A percentile compares a stretch with the other conserved stretches of the same genome.
Evolutionary conservation across 495 filamentous ascomycete genomes (phyloP).

Genomic region (Arthonia radiata): DNA sequence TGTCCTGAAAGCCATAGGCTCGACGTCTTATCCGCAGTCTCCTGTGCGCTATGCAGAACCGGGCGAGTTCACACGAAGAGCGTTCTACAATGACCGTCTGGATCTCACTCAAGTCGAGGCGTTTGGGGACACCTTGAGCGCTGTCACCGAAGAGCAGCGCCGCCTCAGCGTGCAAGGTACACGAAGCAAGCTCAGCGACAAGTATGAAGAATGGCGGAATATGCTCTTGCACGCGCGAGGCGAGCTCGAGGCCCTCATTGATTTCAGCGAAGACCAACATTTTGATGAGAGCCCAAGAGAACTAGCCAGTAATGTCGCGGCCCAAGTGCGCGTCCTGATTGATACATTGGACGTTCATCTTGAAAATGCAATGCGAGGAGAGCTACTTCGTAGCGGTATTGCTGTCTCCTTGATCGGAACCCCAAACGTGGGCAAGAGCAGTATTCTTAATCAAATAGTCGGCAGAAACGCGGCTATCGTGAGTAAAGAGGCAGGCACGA

Average conservation of each 20-base stretch:
- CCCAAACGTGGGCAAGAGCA: slow-evolving; percentile 91
- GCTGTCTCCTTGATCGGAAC: slow-evolving; percentile 66
- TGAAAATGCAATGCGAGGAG: slow-evolving; percentile 54
- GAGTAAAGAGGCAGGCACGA: slow-evolving; percentile 74
- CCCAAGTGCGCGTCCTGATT: slow-evolving; percentile 32
- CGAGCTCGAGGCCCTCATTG: slow-evolving; percentile 84
- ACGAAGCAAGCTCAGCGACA: slow-evolving; percentile 39
- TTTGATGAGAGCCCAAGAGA: slow-evolving; percentile 69
- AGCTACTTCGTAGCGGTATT: slow-evolving; percentile 69
- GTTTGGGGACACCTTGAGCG: slow-evolving; percentile 59
- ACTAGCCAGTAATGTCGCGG: slow-evolving; percentile 40
- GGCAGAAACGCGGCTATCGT: slow-evolving; percentile 89
- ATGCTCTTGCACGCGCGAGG: slow-evolving; percentile 58
- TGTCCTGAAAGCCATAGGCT: slow-evolving; percentile 55
- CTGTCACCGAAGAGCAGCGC: slow-evolving; percentile 84
- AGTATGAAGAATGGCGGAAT: slow-evolving; percentile 67
- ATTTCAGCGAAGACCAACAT: slow-evolving; percentile 92
- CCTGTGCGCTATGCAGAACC: slow-evolving; percentile 76
- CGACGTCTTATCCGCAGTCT: background rate
- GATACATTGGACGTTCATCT: slow-evolving; percentile 39
- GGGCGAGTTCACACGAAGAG: slow-evolving; percentile 83
- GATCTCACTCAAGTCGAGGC: slow-evolving; percentile 88
- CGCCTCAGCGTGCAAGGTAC: slow-evolving; percentile 60
- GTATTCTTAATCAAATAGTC: slow-evolving; percentile 72
- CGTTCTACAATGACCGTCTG: slow-evolving; percentile 68